Conservation (phyloP, 129 eudicot species). For the Tanacetum coccineum region DNA sequence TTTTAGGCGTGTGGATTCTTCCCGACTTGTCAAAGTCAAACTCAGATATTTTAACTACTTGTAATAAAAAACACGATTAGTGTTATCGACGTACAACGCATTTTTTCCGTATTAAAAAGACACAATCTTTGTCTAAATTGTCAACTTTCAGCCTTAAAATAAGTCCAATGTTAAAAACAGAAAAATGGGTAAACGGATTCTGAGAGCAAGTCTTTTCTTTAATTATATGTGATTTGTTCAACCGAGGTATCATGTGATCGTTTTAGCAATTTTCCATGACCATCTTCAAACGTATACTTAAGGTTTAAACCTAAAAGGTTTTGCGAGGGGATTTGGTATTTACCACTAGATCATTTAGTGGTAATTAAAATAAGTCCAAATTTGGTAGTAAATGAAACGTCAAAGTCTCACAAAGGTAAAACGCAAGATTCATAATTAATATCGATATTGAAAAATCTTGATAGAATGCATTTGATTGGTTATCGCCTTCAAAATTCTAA, state of each 20-base stretch:
- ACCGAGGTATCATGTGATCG: too few species aligned
- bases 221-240: too few species aligned
- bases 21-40: not conserved
- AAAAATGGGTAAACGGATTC: not conserved
- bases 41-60: not conserved
- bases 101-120: not conserved
- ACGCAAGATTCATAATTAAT: not conserved
- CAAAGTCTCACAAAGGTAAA: not conserved
- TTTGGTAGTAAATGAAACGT: too few species aligned
- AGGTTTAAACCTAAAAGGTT: too few species aligned
- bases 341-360: too few species aligned
- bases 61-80: not conserved
- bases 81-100: not conserved
- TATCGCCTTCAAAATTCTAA: conserved; percentile 12
- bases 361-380: too few species aligned
- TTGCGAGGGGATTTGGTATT: too few species aligned
- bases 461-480: conserved; percentile 17
- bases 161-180: not conserved
- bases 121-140: not conserved
- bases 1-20: not conserved
- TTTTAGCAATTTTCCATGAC: too few species aligned
- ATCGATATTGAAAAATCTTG: not conserved
- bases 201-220: too few species aligned
- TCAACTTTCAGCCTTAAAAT: too few species aligned
- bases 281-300: too few species aligned